phyloP scores from a whole-genome alignment of 164 flowering plant genomes.

The Macadamia tetraphylla region DNA sequence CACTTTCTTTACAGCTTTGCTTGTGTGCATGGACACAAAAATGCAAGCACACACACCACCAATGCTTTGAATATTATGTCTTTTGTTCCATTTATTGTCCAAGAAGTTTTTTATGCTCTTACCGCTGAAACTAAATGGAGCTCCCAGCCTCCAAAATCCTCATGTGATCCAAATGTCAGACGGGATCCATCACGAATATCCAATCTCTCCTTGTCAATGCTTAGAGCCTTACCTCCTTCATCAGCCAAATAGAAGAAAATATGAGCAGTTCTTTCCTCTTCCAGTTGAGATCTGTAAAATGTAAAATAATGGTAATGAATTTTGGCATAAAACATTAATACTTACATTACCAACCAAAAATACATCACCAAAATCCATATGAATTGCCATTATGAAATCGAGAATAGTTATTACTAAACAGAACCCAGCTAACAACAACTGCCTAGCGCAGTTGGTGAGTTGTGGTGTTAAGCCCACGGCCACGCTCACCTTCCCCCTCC shows the following conservation, averaged over 20 bases:
- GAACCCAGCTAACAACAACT: background rate
- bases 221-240: slow-evolving; percentile 66
- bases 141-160: slow-evolving; percentile 79
- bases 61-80: too few species aligned
- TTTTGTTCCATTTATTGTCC: background rate
- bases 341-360: background rate
- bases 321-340: too few species aligned
- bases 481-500: too few species aligned
- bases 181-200: slow-evolving; percentile 39
- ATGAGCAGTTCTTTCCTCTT: slow-evolving; percentile 52
- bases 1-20: background rate
- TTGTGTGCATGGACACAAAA: background rate
- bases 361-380: background rate
- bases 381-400: background rate
- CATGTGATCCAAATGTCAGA: slow-evolving; percentile 62
- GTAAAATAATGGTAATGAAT: background rate
- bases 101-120: slow-evolving; percentile 4
- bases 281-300: slow-evolving; percentile 28
- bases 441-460: too few species aligned
- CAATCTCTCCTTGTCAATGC: slow-evolving; percentile 31
- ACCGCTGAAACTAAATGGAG: slow-evolving; percentile 76
- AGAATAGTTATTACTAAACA: background rate
- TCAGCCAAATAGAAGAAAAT: slow-evolving; percentile 92
- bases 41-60: too few species aligned
- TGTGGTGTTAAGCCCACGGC: too few species aligned